Evolutionary conservation across 129 eudicot genomes (phyloP).

Genomic region (Helianthus tuberosus): DNA sequence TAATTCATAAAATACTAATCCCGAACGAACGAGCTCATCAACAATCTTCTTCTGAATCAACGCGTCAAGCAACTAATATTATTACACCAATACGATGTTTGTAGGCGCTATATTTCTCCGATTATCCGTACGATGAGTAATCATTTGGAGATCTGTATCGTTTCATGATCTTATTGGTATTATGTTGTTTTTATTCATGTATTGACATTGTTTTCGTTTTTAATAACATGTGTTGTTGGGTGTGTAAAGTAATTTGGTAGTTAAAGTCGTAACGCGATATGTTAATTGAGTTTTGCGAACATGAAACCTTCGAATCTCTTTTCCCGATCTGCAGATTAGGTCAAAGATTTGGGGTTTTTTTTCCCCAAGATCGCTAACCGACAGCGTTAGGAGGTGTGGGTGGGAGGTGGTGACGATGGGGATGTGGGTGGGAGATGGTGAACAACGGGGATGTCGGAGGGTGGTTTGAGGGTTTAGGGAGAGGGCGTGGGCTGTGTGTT

Average conservation of each 20-base stretch:
- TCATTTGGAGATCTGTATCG: background rate
- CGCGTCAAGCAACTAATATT: constrained; percentile 23
- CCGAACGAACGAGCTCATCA: constrained; percentile 1
- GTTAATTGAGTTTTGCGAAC: background rate
- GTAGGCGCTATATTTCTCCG: constrained; percentile 9
- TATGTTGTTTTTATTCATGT: background rate
- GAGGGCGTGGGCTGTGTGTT: no score
- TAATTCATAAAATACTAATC: constrained; percentile 2
- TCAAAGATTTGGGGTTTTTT: no score
- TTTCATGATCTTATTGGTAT: constrained; percentile 7
- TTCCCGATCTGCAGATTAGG: no score
- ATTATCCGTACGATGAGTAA: constrained; percentile 16
- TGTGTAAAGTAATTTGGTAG: no score
- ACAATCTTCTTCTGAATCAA: constrained; percentile 23
- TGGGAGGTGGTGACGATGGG: no score
- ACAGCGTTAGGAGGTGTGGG: no score
- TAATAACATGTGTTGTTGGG: background rate
- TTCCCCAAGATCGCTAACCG: no score
- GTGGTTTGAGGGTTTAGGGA: no score
- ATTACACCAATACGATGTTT: background rate
- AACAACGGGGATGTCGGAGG: no score
- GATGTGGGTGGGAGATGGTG: no score
- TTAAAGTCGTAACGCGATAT: background rate
- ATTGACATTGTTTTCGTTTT: background rate
- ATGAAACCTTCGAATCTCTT: no score